Base-by-base conservation (phyloP, 345 rosid genomes). In the Crucihimalaya himalaica region DNA sequence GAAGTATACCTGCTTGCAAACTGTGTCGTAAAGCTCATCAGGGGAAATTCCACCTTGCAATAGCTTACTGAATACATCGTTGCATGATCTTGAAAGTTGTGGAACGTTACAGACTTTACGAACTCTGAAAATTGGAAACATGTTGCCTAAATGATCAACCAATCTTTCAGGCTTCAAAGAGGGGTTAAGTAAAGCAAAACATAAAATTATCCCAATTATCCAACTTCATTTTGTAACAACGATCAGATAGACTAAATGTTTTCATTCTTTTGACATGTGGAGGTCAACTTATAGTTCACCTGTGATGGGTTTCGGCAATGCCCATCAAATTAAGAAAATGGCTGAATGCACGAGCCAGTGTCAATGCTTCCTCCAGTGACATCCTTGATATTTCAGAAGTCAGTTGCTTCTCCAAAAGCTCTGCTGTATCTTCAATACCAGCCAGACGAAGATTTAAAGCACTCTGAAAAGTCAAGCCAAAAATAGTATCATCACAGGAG, bases 261-360 rank as follows among this genome's bases (percentile, higher is more conserved):
- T 58, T n/a, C 16, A 20, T 57, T 27, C 32, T 37, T 28, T 15
- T 52, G 39, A 51, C 23, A 72, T 29, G 45, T 39, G 32, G 2
- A 47, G 16, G 19, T 52, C 43, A 72, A 72, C 21, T 31, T 16
- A 48, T 34, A 11, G 53, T 40, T 47, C 66, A 90, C 98, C 98
- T 82, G 79, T 89, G 98, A 81, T 93, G 95, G 8, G 98, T 93
- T 80, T 93, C 98, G 3, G 98, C 97, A 64, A 91, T 89, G 21
- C 97, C 92, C 97, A 89, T 93, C 82, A 93, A 73, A 80, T 86
- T 93, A 39, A 93, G 98, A 76, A 85, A 87, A 81, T 93, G 98
- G 71, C 96, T 89, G 74, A 84, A 90, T 6, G 96, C 89, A 53
- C 98, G 97, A 74, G 97, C 97, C 23, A 89, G 79, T 11, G 86